Evolutionary conservation across 2,329 filamentous ascomycete genomes (phyloP), one percentile per base, ranked within the genome.

Genomic region (Blastomyces emzantsi): DNA sequence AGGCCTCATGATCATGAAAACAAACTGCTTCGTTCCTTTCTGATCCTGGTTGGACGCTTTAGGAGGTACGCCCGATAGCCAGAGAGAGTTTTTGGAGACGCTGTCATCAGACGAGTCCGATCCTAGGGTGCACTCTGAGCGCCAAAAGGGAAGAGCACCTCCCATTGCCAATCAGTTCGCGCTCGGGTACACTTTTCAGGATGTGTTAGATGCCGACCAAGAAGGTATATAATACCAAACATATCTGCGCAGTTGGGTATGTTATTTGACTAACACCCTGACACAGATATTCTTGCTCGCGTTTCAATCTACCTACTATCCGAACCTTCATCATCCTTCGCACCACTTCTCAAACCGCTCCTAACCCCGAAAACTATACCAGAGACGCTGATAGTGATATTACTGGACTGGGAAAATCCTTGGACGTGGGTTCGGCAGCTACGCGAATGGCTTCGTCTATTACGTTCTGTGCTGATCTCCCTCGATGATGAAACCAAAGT

Each of bases 391-490:
- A 84, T 97, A 67, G 90, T 96, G 66, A 87, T 99, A 70, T 80
- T 99, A n/a, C 82, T 99, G 54, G 92, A 97, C 79, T 99, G 94
- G 94, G 88, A 90, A 64, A 87, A 94, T 73, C 94, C 94, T 17
- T 96, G 94, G 87, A 81, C 87, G 66, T 99, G 95, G 91, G 83
- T 97, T 72, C 85, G 90, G 64, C 89, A 96, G 76, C 80, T 99
- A 64, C 85, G 90, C 72, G 89, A 89, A 73, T 99, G 94, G 94
- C 87, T 97, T 66, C 83, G 91, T 56, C 83, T 97, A 36, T 80
- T 99, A 68, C 86, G 89, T 64, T 87, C 86, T 19, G 88, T 95
- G 15, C 84, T 93, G 63, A 81, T 87, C 64, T 89, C 86, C 39
- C 83, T 94, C 30, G 88, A 88, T 69, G 81, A 86, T 64, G 88